These are phyloP conservation scores for Botrytis byssoidea DNA, from an alignment of 2,329 filamentous ascomycete species.

Conservation along the genomic window DNA sequence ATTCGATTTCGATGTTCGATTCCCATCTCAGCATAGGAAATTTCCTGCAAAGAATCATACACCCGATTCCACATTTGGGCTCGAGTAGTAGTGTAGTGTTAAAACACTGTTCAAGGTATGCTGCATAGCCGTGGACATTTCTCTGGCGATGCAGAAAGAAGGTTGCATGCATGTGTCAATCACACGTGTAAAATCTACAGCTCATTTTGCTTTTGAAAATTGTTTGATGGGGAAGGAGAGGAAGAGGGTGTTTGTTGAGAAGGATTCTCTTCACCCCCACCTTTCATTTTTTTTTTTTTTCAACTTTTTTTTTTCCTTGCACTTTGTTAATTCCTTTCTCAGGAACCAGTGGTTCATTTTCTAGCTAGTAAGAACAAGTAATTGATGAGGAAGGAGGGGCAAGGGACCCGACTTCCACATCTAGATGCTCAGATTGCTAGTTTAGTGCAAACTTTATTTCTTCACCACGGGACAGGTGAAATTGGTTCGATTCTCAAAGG, in stretches of 20 bases:
- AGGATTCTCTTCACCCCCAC: neutral
- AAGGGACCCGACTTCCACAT: slow-evolving; percentile 3
- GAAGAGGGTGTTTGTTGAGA: neutral
- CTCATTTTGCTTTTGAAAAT: neutral
- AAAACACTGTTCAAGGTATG: neutral
- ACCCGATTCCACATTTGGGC: neutral
- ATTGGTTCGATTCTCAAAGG: neutral
- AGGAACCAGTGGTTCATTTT: neutral
- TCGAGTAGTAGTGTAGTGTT: neutral
- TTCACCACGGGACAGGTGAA: too few species aligned
- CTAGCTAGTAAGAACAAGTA: neutral
- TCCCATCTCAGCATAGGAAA: neutral
- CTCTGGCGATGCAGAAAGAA: neutral
- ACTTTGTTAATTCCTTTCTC: neutral
- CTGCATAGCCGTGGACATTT: neutral
- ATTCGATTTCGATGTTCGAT: neutral
- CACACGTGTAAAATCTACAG: neutral
- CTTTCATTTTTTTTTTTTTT: neutral
- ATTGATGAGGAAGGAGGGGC: neutral
- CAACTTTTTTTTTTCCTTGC: neutral
- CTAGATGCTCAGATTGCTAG: neutral
- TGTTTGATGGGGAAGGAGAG: too few species aligned
- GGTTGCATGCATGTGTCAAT: neutral
- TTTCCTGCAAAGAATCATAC: neutral
- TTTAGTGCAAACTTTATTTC: neutral